phyloP scores from a whole-genome alignment of 495 filamentous ascomycete species.

The Chaetomium fimeti region DNA sequence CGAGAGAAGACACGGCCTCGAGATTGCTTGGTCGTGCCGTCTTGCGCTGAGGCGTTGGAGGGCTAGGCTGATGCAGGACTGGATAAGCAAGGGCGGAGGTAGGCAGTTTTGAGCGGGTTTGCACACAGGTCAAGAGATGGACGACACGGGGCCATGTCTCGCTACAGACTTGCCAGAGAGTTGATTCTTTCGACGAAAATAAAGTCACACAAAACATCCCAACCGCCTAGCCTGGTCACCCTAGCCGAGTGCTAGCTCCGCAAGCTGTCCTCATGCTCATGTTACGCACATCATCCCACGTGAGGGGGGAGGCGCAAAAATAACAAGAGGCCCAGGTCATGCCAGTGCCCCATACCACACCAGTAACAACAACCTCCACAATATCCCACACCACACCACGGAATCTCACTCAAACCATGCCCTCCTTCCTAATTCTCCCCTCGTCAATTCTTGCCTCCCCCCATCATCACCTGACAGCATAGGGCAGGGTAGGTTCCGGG shows the following conservation, averaged over 20 bases:
- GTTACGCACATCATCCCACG: not conserved
- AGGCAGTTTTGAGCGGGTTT: conserved; percentile 9
- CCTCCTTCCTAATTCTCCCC: no score
- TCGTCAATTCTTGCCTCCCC: not conserved
- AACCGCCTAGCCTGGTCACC: not conserved
- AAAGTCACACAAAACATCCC: not conserved
- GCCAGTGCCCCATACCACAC: no score
- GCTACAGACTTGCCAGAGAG: not conserved
- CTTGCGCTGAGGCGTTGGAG: conserved; percentile 34
- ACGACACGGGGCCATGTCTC: not conserved
- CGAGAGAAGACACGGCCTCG: conserved; percentile 31
- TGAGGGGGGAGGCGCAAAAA: not conserved
- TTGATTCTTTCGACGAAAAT: not conserved
- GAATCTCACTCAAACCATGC: no score
- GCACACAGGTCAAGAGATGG: not conserved
- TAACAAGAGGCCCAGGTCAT: not conserved
- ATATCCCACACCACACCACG: no score
- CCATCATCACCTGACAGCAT: no score
- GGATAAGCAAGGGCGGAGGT: conserved; percentile 17
- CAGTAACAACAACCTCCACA: no score
- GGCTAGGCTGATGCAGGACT: conserved; percentile 20
- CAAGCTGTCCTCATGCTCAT: not conserved
- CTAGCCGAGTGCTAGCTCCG: not conserved
- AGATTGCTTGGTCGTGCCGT: conserved; percentile 28
- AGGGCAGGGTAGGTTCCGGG: not conserved